Conservation (phyloP, 2,329 filamentous ascomycete genomes). For the Rhynchosporium agropyri region DNA sequence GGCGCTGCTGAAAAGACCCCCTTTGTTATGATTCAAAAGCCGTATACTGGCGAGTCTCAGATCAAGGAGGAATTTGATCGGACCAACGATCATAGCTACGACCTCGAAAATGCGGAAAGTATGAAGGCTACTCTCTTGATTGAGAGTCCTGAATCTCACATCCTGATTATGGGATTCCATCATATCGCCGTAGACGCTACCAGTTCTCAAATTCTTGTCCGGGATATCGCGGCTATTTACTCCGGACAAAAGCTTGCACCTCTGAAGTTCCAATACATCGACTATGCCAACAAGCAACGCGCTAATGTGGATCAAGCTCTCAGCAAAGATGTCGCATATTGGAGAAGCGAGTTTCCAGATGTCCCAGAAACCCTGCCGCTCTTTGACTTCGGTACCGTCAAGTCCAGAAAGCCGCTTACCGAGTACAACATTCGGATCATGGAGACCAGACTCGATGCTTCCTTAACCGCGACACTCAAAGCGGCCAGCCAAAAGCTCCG, state of each 20-base stretch:
- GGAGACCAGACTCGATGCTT: slow-evolving; percentile 17
- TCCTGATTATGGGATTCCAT: slow-evolving; percentile 49
- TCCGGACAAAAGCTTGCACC: slow-evolving; percentile 34
- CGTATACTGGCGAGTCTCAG: slow-evolving; percentile 21
- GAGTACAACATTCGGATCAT: slow-evolving; percentile 23
- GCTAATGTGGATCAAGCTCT: slow-evolving; percentile 40
- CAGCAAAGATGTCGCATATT: slow-evolving; percentile 43
- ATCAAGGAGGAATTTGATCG: slow-evolving; percentile 23
- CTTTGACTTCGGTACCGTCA: slow-evolving; percentile 37
- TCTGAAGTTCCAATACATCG: slow-evolving; percentile 38
- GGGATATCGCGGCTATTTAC: slow-evolving; percentile 50
- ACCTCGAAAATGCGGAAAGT: slow-evolving; percentile 18
- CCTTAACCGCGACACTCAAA: slow-evolving; percentile 18
- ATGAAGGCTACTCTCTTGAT: slow-evolving; percentile 18
- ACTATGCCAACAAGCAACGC: slow-evolving; percentile 44
- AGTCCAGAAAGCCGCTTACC: slow-evolving; percentile 28
- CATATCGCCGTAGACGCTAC: slow-evolving; percentile 54
- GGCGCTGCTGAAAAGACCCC: slow-evolving; percentile 24
- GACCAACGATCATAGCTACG: slow-evolving; percentile 20
- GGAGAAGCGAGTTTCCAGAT: slow-evolving; percentile 39
- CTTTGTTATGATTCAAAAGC: slow-evolving; percentile 24
- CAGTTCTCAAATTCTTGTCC: slow-evolving; percentile 47
- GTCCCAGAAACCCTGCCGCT: slow-evolving; percentile 41
- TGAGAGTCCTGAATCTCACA: slow-evolving; percentile 40
- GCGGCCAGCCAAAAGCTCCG: slow-evolving; percentile 31